Evolutionary conservation across 2,329 filamentous ascomycete species (phyloP).

Genomic region (Boeremia exigua): DNA sequence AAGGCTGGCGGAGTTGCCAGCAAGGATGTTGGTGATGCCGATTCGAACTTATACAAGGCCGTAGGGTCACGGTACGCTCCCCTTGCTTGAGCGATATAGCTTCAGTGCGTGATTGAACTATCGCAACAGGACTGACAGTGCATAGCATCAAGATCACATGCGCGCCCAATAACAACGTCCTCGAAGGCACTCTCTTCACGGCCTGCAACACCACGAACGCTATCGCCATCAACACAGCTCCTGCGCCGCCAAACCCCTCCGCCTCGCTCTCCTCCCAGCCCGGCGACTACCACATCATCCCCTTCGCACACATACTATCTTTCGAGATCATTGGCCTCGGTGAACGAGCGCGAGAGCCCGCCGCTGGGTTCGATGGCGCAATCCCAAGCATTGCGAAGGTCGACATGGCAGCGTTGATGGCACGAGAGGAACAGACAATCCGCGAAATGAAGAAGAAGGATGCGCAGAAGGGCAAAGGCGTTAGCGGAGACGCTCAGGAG

Average conservation of each 20-base stretch:
- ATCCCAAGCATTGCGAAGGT: conserved; percentile 57
- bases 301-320: conserved; percentile 63
- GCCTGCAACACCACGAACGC: conserved; percentile 66
- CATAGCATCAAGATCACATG: conserved; percentile 65
- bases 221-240: conserved; percentile 64
- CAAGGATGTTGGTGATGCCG: conserved; percentile 56
- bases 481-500: conserved; percentile 66
- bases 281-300: conserved; percentile 66
- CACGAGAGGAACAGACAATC: conserved; percentile 63
- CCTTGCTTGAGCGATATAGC: conserved; percentile 9
- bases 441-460: conserved; percentile 63
- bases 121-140: conserved; percentile 21
- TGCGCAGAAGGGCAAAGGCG: conserved; percentile 65
- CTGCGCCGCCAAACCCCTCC: conserved; percentile 52
- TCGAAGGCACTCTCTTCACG: conserved; percentile 69
- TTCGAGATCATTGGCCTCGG: conserved; percentile 59
- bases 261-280: conserved; percentile 48
- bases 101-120: background rate
- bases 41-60: conserved; percentile 63
- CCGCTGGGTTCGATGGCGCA: conserved; percentile 53
- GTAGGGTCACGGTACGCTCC: conserved; percentile 65
- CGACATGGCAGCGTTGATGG: conserved; percentile 61
- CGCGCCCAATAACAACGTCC: conserved; percentile 56
- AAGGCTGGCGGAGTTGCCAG: conserved; percentile 52
- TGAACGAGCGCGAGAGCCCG: conserved; percentile 43